Base-by-base conservation (phyloP, 495 filamentous ascomycete species). In the Aeminium ludgeri region DNA sequence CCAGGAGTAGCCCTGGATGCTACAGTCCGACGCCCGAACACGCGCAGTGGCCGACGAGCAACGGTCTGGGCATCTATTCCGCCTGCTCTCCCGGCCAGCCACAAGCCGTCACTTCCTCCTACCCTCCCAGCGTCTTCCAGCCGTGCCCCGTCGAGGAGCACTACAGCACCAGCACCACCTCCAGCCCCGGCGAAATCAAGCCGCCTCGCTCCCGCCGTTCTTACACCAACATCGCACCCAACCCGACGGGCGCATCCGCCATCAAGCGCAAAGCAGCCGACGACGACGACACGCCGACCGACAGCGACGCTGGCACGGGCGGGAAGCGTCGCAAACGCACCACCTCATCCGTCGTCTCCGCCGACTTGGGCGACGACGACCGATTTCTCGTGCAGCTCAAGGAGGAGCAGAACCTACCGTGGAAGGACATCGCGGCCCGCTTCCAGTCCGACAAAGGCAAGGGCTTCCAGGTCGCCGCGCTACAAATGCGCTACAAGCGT, bases 401-500 rank as follows among this genome's bases (percentile, higher is more conserved):
- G 43, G 78, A 80, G 29, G 68, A 81, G 34, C 69, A 79, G 52
- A 69, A 69, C 34, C 59, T 76, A 8, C 66, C 77, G 6, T 83
- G 78, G 78, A 82, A 78, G 50, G 65, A 68, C 48, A 75, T 82
- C 40, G 73, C 75, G 1, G 62, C 67, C 16, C 67, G 69, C 47
- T 82, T 79, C 56, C 66, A 67, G 18, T 69, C 71, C 27, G 68
- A 65, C 19, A 70, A 72, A 46, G 65, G 75, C 34, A 77, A 78
- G 43, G 69, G 70, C 47, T 76, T 73, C 39, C 64, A 77, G 32
- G 75, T 82, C 39, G 73, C 79, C 2, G 70, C 77, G 3, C 59
- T 83, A 34, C 78, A 83, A 58, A 83, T 83, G 78, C 70, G 79
- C 12, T 71, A 76, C 52, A 69, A 75, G 44, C 65, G 78, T 18